phyloP scores from a whole-genome alignment of 371 early-diverging fungal species.

The Zychaea mexicana region DNA sequence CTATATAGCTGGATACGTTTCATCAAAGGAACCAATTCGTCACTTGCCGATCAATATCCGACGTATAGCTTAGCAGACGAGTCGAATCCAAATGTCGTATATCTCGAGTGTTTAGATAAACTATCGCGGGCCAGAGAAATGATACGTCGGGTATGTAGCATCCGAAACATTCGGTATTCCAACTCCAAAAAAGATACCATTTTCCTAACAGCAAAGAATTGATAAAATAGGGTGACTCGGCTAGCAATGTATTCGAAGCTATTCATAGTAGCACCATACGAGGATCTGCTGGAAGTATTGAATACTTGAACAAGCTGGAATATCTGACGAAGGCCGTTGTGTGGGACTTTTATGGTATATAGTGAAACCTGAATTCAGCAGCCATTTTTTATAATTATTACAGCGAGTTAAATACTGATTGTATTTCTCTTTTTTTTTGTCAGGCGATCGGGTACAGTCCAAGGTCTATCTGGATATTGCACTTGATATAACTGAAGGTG shows the following conservation, averaged over 20 bases:
- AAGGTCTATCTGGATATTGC: constrained; percentile 26
- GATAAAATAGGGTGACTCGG: constrained; percentile 21
- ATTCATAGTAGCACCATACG: constrained; percentile 17
- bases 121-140: constrained; percentile 19
- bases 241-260: constrained; percentile 20
- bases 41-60: background rate
- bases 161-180: too few relatives aligned
- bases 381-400: too few relatives aligned
- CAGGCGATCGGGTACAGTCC: constrained; percentile 22
- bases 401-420: constrained; percentile 3
- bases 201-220: too few relatives aligned
- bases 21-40: constrained; percentile 13
- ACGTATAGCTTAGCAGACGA: constrained; percentile 3
- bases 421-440: background rate
- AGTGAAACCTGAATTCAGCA: too few relatives aligned
- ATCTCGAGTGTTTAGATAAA: constrained; percentile 15
- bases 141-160: constrained; percentile 10
- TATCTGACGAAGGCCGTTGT: constrained; percentile 20
- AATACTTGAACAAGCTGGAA: constrained; percentile 21
- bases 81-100: constrained; percentile 14
- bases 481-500: constrained; percentile 9
- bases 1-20: constrained; percentile 16
- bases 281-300: constrained; percentile 22
- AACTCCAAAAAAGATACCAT: background rate
- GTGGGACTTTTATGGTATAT: constrained; percentile 31